Evolutionary conservation across 2,329 filamentous ascomycete genomes (phyloP), one percentile per base, ranked within the genome.

Genomic region (Pseudocercospora crystallina): DNA sequence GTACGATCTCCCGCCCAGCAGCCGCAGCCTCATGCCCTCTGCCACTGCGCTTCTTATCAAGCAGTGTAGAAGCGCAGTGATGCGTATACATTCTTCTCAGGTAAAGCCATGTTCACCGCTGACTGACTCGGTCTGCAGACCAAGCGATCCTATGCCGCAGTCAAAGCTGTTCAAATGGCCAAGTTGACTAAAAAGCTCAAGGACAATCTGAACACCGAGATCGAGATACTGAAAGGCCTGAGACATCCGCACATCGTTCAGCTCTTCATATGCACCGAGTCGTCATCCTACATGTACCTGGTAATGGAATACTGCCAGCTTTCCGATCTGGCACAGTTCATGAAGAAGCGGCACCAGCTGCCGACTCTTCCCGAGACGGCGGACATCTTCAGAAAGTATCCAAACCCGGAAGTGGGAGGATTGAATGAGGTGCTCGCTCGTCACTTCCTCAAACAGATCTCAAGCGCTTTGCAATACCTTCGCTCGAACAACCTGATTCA

Each of bases 231-330:
- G 66, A 94, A 94, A 73, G 89, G 84, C 58, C 81, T 99, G 26
- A 88, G 94, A 53, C 94, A 99, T 72, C 94, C 94, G 26, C 94
- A 99, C 68, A 96, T 99, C 62, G 94, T 97, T 60, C 89, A 90
- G 61, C 85, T 99, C 41, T 91, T 96, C 76, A 90, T 96, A 73
- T 96, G 91, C 75, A 81, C 92, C 70, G 91, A 97, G 71, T 87
- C 89, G 0, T 77, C 83, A 3, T 85, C 86, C 15, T 89, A 95
- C 66, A 96, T 97, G 73, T 94, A 99, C 73, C 81, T 99, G 51
- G 86, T 97, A 57, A 99, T 97, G 92, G 94, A 99, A 74, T 97
- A 95, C 73, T 97, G 94, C 74, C 90, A 95, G 68, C 81, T 99
- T 35, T 92, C 94, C 15, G 94, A 99, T 67, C 75, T 99, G 51